Evolutionary conservation across 208 protist species (phyloP).

Genomic region (Trypanosoma mega): DNA sequence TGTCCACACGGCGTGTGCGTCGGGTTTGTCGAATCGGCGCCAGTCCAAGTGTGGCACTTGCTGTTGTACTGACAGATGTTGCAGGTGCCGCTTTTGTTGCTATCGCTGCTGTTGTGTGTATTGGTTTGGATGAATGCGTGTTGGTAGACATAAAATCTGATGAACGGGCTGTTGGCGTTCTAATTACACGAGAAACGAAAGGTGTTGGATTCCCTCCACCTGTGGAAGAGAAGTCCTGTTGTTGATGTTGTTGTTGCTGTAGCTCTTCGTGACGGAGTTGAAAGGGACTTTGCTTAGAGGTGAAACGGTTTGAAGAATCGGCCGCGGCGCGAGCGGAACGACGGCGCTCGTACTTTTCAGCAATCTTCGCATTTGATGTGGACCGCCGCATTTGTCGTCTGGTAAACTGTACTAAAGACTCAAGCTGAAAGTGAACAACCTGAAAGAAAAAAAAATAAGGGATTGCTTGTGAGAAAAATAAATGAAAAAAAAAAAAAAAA

Average conservation of each 20-base stretch:
- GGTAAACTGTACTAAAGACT: too few species aligned
- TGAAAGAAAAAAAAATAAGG: too few species aligned
- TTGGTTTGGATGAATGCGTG: too few species aligned
- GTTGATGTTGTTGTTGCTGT: too few species aligned
- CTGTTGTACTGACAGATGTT: background rate
- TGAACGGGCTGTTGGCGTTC: too few species aligned
- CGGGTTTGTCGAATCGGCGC: conserved; percentile 12
- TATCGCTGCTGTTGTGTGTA: conserved; percentile 10
- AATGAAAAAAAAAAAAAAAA: too few species aligned
- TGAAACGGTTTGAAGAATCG: conserved; percentile 52
- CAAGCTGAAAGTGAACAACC: too few species aligned
- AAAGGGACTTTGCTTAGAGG: conserved; percentile 76
- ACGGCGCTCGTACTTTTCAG: conserved; percentile 45
- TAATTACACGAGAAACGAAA: too few species aligned
- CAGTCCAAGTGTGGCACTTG: conserved; percentile 25
- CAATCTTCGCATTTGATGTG: conserved; percentile 46
- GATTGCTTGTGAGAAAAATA: too few species aligned
- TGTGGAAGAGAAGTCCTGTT: too few species aligned
- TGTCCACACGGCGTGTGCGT: conserved; percentile 39
- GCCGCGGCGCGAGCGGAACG: conserved; percentile 39
- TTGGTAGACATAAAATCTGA: too few species aligned
- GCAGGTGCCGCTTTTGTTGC: conserved; percentile 2
- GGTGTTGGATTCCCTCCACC: too few species aligned
- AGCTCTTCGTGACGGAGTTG: conserved; percentile 73
- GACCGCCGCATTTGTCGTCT: conserved; percentile 49